These are phyloP conservation scores for Sphaerostilbella broomeana DNA, from an alignment of 2,329 filamentous ascomycete species.

Conservation along the genomic window DNA sequence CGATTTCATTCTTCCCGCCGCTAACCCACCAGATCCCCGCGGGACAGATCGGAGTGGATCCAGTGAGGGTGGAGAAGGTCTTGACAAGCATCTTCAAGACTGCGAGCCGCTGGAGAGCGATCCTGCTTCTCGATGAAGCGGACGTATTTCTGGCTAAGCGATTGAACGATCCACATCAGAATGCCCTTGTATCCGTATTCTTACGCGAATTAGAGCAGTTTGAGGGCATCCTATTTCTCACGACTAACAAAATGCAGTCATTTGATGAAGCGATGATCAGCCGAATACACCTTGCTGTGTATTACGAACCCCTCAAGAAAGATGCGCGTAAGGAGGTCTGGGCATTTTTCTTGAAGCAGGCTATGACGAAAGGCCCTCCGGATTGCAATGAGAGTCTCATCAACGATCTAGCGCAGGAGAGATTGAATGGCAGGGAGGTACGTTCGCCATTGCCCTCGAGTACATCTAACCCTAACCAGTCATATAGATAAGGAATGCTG, in stretches of 20 bases:
- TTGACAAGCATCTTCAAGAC: too few relatives aligned
- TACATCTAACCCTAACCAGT: background rate
- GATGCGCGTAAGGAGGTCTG: conserved; percentile 13
- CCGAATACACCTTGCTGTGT: conserved; percentile 13
- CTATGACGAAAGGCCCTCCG: conserved; percentile 6
- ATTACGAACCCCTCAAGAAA: conserved; percentile 11
- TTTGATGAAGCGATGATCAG: conserved; percentile 16
- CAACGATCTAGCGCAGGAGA: background rate
- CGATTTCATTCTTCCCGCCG: too few relatives aligned
- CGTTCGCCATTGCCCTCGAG: background rate
- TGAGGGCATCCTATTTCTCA: conserved; percentile 16
- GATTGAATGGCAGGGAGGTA: background rate
- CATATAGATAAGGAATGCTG: background rate
- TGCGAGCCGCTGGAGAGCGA: conserved; percentile 15
- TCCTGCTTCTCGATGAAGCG: conserved; percentile 15
- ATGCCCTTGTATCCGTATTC: conserved; percentile 16
- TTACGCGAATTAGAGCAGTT: conserved; percentile 15
- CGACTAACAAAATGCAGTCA: conserved; percentile 13
- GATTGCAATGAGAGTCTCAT: background rate
- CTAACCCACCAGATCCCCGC: too few relatives aligned
- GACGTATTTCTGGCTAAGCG: conserved; percentile 10
- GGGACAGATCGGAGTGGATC: conserved; percentile 11
- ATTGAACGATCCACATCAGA: conserved; percentile 11
- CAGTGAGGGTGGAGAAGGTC: conserved; percentile 7
- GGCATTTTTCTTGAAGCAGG: conserved; percentile 15